Conservation (phyloP, 371 early-diverging fungal genomes). For the Vairimorpha necatrix region DNA sequence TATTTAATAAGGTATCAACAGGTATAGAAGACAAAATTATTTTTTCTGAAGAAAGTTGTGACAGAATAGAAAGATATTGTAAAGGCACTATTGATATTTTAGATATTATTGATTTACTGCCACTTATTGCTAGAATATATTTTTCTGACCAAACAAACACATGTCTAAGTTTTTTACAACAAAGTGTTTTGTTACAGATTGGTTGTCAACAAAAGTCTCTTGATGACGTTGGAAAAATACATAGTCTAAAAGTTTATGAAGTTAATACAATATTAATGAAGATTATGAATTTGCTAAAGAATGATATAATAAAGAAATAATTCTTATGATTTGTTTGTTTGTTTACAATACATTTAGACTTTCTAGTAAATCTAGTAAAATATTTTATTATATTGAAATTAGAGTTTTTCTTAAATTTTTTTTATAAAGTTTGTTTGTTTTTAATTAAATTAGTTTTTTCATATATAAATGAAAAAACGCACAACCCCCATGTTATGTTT, state of each 20-base stretch:
- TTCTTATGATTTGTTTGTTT: background rate
- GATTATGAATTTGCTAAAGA: constrained; percentile 10
- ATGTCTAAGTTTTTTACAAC: constrained; percentile 8
- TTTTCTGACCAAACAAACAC: constrained; percentile 4
- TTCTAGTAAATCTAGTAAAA: too few relatives aligned
- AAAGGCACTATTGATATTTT: constrained; percentile 3
- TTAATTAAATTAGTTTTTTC: background rate
- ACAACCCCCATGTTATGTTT: background rate
- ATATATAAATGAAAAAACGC: background rate
- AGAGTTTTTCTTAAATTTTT: too few relatives aligned
- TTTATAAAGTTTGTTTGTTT: background rate
- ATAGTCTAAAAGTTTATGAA: constrained; percentile 22
- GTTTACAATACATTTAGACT: too few relatives aligned
- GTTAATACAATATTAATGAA: constrained; percentile 18
- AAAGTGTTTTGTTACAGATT: constrained; percentile 34
- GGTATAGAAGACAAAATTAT: background rate
- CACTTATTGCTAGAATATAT: constrained; percentile 31
- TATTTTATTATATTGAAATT: too few relatives aligned
- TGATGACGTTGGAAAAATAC: constrained; percentile 18
- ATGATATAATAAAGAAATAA: constrained; percentile 10
- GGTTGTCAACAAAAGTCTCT: constrained; percentile 31
- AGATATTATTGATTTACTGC: constrained; percentile 28
- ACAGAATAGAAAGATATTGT: constrained; percentile 14
- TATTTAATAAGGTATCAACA: background rate
- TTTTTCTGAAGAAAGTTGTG: constrained; percentile 4